phyloP scores from a whole-genome alignment of 2,329 filamentous ascomycete species.

The Fusarium nematophilum region DNA sequence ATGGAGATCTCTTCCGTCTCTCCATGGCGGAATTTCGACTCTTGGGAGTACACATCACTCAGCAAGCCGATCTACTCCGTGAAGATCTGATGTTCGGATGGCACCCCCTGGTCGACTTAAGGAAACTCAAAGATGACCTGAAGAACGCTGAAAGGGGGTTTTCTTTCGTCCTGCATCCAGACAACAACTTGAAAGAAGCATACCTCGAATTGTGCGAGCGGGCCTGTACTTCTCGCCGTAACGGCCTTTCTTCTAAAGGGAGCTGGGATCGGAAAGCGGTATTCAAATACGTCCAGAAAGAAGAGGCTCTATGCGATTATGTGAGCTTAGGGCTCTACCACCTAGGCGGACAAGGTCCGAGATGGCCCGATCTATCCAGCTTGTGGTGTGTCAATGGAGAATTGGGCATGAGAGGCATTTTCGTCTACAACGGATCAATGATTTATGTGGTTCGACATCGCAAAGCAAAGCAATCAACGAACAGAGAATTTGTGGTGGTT shows the following conservation, averaged over 20 bases:
- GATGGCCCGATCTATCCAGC: not conserved
- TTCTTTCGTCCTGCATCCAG: not conserved
- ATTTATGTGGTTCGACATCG: slow-evolving; percentile 5
- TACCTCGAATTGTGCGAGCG: not conserved
- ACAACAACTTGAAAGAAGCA: not conserved
- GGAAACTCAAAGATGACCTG: not conserved
- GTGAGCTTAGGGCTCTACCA: not conserved
- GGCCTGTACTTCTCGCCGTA: not conserved
- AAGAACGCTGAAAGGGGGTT: not conserved
- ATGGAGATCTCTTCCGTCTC: not conserved
- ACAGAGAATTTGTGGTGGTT: slow-evolving; percentile 9
- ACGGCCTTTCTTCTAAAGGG: not conserved
- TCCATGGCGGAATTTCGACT: not conserved
- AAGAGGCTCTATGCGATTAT: not conserved
- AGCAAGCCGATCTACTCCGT: not conserved
- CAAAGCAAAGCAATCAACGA: slow-evolving; percentile 7
- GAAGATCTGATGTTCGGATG: not conserved
- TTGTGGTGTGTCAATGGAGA: not conserved
- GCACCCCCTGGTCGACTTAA: not conserved
- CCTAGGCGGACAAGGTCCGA: not conserved
- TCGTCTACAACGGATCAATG: slow-evolving; percentile 5
- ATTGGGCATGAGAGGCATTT: not conserved
- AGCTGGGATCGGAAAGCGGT: not conserved
- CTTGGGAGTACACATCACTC: not conserved
- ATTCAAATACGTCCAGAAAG: not conserved